Evolutionary conservation across 2,329 filamentous ascomycete species (phyloP).

Genomic region (Hypoxylon sp.): DNA sequence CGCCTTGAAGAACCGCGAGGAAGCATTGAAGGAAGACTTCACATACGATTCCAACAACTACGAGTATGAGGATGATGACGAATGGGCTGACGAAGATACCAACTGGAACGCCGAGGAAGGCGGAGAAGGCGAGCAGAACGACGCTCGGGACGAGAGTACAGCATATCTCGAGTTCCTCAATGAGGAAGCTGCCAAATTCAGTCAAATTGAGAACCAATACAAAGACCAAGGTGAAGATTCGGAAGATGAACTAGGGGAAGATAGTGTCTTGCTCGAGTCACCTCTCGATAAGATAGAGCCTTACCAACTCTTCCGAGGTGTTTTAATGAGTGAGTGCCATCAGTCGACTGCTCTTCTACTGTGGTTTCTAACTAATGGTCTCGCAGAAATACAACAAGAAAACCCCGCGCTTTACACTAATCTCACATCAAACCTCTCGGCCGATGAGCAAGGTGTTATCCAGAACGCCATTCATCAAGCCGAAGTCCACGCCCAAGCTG

Average conservation of each 20-base stretch:
- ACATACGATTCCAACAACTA: constrained; percentile 74
- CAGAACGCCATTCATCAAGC: constrained; percentile 83
- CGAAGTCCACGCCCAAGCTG: constrained; percentile 63
- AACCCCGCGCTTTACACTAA: constrained; percentile 90
- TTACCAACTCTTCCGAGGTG: constrained; percentile 88
- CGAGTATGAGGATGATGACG: constrained; percentile 80
- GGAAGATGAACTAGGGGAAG: constrained; percentile 91
- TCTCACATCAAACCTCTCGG: constrained; percentile 82
- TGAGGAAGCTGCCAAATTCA: constrained; percentile 92
- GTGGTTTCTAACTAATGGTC: constrained; percentile 52
- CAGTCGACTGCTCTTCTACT: background rate
- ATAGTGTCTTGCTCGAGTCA: constrained; percentile 92
- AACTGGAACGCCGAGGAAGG: constrained; percentile 85
- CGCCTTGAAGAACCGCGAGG: constrained; percentile 92
- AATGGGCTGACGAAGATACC: constrained; percentile 85
- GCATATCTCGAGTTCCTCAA: constrained; percentile 97
- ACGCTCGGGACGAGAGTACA: constrained; percentile 90
- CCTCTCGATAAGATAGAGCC: constrained; percentile 96
- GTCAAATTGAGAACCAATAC: constrained; percentile 67
- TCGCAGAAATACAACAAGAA: constrained; percentile 85
- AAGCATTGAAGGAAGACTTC: constrained; percentile 91
- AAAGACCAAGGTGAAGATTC: constrained; percentile 72
- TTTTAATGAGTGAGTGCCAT: constrained; percentile 80
- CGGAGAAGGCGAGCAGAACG: constrained; percentile 73
- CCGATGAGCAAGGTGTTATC: constrained; percentile 86